These are phyloP conservation scores for Irpex sp. DNA, from an alignment of 1,284 basidiomycete species.

Conservation along the genomic window DNA sequence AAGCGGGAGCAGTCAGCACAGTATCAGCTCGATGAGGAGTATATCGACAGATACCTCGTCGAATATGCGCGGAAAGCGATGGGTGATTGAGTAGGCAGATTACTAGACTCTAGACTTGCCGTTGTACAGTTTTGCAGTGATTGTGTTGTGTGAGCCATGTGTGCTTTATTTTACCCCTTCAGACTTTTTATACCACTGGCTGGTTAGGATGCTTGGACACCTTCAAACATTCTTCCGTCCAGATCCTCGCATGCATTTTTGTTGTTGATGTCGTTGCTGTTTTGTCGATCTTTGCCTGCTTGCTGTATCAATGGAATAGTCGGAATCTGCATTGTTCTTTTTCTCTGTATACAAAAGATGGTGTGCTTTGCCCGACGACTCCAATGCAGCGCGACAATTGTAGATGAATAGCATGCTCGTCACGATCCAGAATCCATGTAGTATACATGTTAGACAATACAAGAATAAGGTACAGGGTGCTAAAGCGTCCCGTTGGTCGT, in stretches of 20 bases:
- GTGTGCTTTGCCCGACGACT: too few species aligned
- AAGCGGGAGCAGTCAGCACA: conserved; percentile 19
- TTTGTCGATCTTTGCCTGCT: neutral
- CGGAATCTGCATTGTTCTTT: neutral
- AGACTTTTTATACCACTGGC: neutral
- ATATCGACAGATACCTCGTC: conserved; percentile 12
- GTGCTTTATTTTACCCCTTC: neutral
- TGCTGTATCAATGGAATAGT: neutral
- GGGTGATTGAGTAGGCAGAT: conserved; percentile 49
- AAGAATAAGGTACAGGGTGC: neutral
- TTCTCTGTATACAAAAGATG: neutral
- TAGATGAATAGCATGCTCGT: neutral
- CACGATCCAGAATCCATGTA: neutral
- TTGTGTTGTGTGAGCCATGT: neutral
- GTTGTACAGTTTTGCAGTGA: neutral
- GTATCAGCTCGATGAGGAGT: conserved; percentile 13
- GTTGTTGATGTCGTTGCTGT: neutral
- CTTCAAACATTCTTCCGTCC: neutral
- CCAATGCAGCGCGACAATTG: too few species aligned
- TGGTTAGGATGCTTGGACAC: neutral
- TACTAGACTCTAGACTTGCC: neutral
- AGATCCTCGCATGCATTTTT: neutral
- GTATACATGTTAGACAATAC: neutral
- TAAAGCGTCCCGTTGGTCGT: neutral
- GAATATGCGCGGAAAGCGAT: conserved; percentile 34